Conservation (phyloP, 768 basidiomycete genomes). For the Tremella fuciformis region DNA sequence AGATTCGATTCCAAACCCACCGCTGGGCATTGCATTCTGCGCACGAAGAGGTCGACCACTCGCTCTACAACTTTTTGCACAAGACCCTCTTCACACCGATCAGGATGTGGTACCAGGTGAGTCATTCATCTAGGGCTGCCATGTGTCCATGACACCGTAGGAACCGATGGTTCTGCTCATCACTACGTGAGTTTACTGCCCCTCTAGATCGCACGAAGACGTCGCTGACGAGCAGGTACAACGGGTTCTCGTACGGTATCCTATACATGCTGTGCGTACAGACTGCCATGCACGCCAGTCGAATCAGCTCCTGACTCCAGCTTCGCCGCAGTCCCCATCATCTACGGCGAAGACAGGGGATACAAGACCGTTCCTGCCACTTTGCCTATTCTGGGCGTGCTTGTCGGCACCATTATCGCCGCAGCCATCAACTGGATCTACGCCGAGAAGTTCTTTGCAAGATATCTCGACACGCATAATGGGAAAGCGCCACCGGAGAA, state of each 20-base stretch:
- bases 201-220: neutral
- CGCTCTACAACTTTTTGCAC: constrained; percentile 43
- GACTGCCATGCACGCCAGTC: too few species aligned
- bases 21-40: constrained; percentile 46
- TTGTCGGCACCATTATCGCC: constrained; percentile 49
- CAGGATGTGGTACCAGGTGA: constrained; percentile 27
- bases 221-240: constrained; percentile 22
- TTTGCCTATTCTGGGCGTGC: constrained; percentile 47
- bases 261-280: constrained; percentile 25
- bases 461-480: constrained; percentile 30
- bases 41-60: constrained; percentile 46
- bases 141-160: too few species aligned
- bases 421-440: constrained; percentile 46
- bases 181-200: constrained; percentile 20
- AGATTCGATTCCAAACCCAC: constrained; percentile 38
- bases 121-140: too few species aligned
- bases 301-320: too few species aligned
- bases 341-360: constrained; percentile 45
- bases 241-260: constrained; percentile 38
- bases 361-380: constrained; percentile 44
- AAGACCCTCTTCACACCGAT: constrained; percentile 46
- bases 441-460: constrained; percentile 37
- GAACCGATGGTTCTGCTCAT: constrained; percentile 11
- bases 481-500: constrained; percentile 46
- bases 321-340: constrained; percentile 45